A percentile compares a stretch with the other conserved stretches of the same genome.
phyloP scores from a whole-genome alignment of 805 yeast genomes.

The Wickerhamomyces chaumierensis region DNA sequence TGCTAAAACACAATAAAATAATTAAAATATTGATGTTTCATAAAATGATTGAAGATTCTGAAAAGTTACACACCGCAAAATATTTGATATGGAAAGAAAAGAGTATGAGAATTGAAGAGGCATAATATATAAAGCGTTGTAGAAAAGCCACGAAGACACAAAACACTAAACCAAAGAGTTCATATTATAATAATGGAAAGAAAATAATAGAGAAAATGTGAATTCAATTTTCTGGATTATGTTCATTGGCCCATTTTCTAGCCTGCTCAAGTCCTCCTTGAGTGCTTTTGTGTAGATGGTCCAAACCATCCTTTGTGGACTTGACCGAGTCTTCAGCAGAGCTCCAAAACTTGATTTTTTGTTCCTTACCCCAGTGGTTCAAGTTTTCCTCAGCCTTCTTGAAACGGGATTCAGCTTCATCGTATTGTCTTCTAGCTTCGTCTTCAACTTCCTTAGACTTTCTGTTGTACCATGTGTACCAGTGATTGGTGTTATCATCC shows the following conservation, averaged over 20 bases:
- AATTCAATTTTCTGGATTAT: slow-evolving; percentile 3
- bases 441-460: slow-evolving; percentile 24
- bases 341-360: slow-evolving; percentile 20
- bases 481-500: slow-evolving; percentile 20
- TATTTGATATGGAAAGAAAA: too few relatives aligned
- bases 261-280: slow-evolving; percentile 14
- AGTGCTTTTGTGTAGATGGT: slow-evolving; percentile 13
- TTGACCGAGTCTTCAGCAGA: slow-evolving; percentile 20
- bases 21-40: too few relatives aligned
- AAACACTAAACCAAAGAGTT: too few relatives aligned
- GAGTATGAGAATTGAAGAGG: too few relatives aligned
- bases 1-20: too few relatives aligned
- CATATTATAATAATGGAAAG: too few relatives aligned
- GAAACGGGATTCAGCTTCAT: slow-evolving; percentile 15
- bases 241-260: slow-evolving; percentile 14
- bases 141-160: too few relatives aligned
- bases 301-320: slow-evolving; percentile 16
- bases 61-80: too few relatives aligned
- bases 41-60: too few relatives aligned
- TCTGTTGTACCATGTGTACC: slow-evolving; percentile 29
- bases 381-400: slow-evolving; percentile 10
- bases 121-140: too few relatives aligned
- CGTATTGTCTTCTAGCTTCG: slow-evolving; percentile 21
- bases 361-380: slow-evolving; percentile 19
- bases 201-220: too few relatives aligned